Percentiles rank a stretch among this genome's conserved stretches.
These are phyloP conservation scores for Trichophyton verrucosum DNA, from an alignment of 2,329 filamentous ascomycete genomes.

Conservation along the genomic window DNA sequence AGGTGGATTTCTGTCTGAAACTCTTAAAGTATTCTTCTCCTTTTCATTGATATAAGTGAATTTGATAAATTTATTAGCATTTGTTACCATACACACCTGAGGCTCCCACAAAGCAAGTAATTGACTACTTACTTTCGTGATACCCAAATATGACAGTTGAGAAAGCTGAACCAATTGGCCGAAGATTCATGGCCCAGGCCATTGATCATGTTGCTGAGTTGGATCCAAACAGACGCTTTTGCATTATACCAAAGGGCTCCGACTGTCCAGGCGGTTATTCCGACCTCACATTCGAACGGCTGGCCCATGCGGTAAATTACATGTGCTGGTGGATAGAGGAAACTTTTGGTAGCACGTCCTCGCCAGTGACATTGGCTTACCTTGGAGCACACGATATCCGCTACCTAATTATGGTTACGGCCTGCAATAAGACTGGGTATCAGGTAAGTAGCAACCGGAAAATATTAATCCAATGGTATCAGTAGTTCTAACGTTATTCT, in stretches of 20 bases:
- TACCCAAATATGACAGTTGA: not conserved
- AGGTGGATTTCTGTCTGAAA: not conserved
- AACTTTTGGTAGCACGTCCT: constrained; percentile 10
- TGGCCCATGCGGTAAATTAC: constrained; percentile 14
- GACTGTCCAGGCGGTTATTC: not conserved
- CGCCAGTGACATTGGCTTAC: constrained; percentile 12
- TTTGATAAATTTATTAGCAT: not conserved
- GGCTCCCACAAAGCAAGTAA: too few relatives aligned
- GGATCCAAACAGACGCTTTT: not conserved
- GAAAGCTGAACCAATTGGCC: not conserved
- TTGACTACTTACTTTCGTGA: not conserved
- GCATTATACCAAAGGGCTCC: not conserved
- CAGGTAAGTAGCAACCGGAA: constrained; percentile 5
- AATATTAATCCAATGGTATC: not conserved
- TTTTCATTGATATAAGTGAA: not conserved
- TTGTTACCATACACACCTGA: not conserved
- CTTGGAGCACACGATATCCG: constrained; percentile 16
- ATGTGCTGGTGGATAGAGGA: constrained; percentile 18
- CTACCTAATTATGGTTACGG: constrained; percentile 14
- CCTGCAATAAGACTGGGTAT: constrained; percentile 13
- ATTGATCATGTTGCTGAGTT: not conserved
- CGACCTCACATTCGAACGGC: not conserved
- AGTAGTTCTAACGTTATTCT: not conserved
- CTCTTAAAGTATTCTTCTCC: not conserved
- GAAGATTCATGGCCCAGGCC: not conserved